These are phyloP conservation scores for Phytophthora cactorum DNA, from an alignment of 352 stramenopile genomes.

Conservation along the genomic window DNA sequence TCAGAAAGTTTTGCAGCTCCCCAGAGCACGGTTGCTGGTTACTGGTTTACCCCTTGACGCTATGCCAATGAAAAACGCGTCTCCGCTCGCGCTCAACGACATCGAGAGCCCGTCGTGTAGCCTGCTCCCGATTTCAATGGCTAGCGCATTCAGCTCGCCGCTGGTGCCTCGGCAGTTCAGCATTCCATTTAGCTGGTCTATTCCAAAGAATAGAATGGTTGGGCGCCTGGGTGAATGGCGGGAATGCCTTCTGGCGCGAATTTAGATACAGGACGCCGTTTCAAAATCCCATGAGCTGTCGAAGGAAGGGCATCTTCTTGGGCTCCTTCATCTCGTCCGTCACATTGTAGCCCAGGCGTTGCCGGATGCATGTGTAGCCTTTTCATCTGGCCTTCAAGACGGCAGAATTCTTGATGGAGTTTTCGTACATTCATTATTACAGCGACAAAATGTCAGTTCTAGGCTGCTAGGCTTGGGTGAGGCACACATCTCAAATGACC, in stretches of 20 bases:
- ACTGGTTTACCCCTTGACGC: neutral
- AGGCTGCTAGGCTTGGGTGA: neutral
- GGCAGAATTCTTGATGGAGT: neutral
- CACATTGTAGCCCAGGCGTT: too few species aligned
- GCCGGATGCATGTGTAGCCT: too few species aligned
- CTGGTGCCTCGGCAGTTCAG: conserved; percentile 13
- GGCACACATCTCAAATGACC: neutral
- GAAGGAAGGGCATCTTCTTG: too few species aligned
- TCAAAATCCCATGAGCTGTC: too few species aligned
- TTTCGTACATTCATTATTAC: conserved; percentile 31
- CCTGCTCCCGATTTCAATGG: conserved; percentile 20
- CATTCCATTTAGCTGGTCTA: conserved; percentile 13
- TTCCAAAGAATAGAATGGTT: neutral
- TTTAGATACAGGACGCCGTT: too few species aligned
- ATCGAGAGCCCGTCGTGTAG: conserved; percentile 14
- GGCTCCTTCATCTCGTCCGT: too few species aligned
- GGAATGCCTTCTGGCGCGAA: too few species aligned
- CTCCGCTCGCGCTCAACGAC: conserved; percentile 20
- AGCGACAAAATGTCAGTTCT: conserved; percentile 13
- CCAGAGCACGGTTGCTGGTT: too few species aligned
- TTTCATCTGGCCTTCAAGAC: too few species aligned
- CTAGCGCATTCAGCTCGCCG: conserved; percentile 21
- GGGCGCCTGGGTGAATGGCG: too few species aligned
- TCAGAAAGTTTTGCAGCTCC: too few species aligned
- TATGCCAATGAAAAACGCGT: conserved; percentile 25